phyloP scores from a whole-genome alignment of 2,329 filamentous ascomycete species.

The Stagonosporopsis rhizophila region DNA sequence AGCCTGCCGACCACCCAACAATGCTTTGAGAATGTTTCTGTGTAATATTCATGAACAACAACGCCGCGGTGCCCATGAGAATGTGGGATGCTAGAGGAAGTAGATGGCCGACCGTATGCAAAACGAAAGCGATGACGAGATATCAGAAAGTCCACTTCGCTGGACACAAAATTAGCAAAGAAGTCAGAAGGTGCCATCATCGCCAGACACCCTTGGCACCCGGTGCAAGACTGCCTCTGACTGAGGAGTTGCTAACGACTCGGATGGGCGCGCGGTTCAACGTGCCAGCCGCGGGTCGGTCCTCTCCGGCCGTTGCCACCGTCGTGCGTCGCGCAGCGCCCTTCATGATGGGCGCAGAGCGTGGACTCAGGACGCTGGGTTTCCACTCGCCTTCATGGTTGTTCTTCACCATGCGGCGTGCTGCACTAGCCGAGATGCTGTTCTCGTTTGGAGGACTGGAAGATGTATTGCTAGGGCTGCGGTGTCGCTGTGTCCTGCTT shows the following conservation, averaged over 20 bases:
- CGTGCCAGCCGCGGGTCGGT: constrained; percentile 35
- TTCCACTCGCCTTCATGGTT: constrained; percentile 65
- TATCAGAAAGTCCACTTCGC: constrained; percentile 11
- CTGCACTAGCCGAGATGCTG: constrained; percentile 67
- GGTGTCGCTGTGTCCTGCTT: constrained; percentile 57
- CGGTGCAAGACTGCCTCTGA: constrained; percentile 41
- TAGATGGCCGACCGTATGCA: constrained; percentile 11
- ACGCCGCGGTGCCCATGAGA: constrained; percentile 9
- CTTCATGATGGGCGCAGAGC: constrained; percentile 66
- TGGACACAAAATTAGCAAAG: constrained; percentile 13
- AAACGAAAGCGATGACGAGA: constrained; percentile 2
- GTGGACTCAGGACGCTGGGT: constrained; percentile 67
- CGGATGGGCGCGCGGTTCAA: constrained; percentile 43
- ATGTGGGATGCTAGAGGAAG: neutral
- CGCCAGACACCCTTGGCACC: constrained; percentile 44
- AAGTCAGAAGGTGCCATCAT: constrained; percentile 22
- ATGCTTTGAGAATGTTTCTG: constrained; percentile 5
- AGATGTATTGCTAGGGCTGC: constrained; percentile 60
- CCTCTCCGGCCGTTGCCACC: constrained; percentile 42
- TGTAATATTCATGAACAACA: neutral
- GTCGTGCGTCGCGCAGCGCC: constrained; percentile 49
- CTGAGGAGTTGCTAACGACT: constrained; percentile 40
- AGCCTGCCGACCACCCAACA: constrained; percentile 1
- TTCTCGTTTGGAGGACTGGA: constrained; percentile 65
- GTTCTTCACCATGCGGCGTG: constrained; percentile 70